Evolutionary conservation across 139 green algal species (phyloP), one percentile per base, ranked within the genome.

Genomic region (Picochlorum costavermella): DNA sequence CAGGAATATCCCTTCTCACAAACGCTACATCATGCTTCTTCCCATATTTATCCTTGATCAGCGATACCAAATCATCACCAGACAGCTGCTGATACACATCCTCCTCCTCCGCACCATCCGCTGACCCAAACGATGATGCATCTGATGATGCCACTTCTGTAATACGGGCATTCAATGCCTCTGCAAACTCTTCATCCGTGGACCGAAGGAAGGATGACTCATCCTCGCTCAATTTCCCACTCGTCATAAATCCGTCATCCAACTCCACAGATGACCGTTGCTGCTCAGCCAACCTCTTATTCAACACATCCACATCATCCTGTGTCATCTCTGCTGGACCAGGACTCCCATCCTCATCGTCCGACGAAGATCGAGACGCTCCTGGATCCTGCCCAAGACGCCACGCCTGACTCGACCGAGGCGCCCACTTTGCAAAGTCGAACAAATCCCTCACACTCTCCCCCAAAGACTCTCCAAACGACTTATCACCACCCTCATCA

Each of bases 1-100:
- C 23, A 45, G 26, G 16, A 40, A 76, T 55, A 63, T 79, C 61
- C 20, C 71, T 58, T 36, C 67, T 62, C 20, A 79, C 67, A 40
- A 79, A 73, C 11, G 61, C 59, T 2, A 81, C 48, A 30, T 81
- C 75, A 30, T 75, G 68, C 2, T 51, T 30, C 45, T 69, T 68
- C 44, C 61, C 75, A 36, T 68, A 78, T 57, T 78, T 78, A 1
- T 8, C 9, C 1, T 64, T 25, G 1, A 81, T 44, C 6, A 72
- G 48, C 23, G 60, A 40, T 6, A 40, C n/a, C 44, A 81, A 59
- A 43, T 55, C 51, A 17, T 20, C 28, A 10, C 70, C 74, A 26
- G 63, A 60, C 13, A 66, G 25, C 17, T 33, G 13, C 46, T 56
- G 28, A 45, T 23, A 50, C 11, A 3, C 36, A 20, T n/a, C n/a